A percentile compares a stretch with the other conserved stretches of the same genome.
phyloP scores from a whole-genome alignment of 2,329 filamentous ascomycete genomes.

The Fusarium torulosum region DNA sequence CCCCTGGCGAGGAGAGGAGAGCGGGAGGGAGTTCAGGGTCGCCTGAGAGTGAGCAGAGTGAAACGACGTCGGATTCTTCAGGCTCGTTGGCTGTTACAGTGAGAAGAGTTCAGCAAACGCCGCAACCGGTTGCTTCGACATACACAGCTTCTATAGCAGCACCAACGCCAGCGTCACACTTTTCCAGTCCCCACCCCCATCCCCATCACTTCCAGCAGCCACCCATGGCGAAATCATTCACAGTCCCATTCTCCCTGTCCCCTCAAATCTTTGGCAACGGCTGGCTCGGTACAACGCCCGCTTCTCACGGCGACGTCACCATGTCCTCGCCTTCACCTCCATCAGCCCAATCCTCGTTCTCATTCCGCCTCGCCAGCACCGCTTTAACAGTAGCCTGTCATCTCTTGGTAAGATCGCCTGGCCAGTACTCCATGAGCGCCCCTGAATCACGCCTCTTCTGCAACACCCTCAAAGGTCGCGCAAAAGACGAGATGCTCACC shows the following conservation, averaged over 20 bases:
- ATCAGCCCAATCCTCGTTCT: constrained; percentile 33
- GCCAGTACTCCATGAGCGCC: constrained; percentile 5
- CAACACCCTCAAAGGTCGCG: constrained; percentile 28
- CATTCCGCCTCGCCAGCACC: constrained; percentile 40
- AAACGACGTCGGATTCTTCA: constrained; percentile 19
- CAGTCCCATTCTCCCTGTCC: constrained; percentile 17
- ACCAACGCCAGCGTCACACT: constrained; percentile 11
- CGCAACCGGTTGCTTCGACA: constrained; percentile 7
- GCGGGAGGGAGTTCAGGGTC: constrained; percentile 2
- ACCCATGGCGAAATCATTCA: constrained; percentile 12
- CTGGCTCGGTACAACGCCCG: constrained; percentile 38
- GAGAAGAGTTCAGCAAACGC: constrained; percentile 12
- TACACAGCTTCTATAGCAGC: neutral
- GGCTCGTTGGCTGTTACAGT: constrained; percentile 15
- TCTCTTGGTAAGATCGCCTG: constrained; percentile 35
- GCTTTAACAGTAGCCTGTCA: constrained; percentile 40
- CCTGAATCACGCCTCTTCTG: constrained; percentile 40
- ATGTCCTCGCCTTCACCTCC: neutral
- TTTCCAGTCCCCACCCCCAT: constrained; percentile 4
- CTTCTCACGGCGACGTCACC: constrained; percentile 17
- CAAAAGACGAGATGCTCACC: constrained; percentile 43
- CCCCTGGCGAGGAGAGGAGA: neutral
- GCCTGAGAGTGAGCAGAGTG: constrained; percentile 27
- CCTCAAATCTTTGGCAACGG: constrained; percentile 46
- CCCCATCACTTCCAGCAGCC: constrained; percentile 18